Conservation (phyloP, 2,329 filamentous ascomycete species). For the Xylariaceae sp. region DNA sequence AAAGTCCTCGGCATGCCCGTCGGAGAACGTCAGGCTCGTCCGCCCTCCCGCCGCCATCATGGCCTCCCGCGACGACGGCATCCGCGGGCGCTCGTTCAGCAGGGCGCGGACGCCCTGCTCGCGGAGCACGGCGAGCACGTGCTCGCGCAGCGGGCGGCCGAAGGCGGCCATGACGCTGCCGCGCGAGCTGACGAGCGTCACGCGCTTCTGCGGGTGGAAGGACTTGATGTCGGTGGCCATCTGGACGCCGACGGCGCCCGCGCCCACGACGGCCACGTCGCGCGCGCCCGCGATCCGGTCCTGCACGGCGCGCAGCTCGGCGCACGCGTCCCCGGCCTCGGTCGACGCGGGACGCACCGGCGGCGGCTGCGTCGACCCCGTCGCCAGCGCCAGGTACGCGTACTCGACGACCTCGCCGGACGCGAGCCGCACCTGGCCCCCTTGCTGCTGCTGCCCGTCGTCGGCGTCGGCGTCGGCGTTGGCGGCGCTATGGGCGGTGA, state of each 20-base stretch:
- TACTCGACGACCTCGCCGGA: conserved; percentile 29
- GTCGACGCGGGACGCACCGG: conserved; percentile 25
- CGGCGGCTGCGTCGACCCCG: conserved; percentile 26
- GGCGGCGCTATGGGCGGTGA: no score
- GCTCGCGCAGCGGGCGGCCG: conserved; percentile 30
- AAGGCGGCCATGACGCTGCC: conserved; percentile 32
- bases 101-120: conserved; percentile 31
- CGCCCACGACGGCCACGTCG: conserved; percentile 31
- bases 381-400: conserved; percentile 35
- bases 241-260: conserved; percentile 42
- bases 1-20: conserved; percentile 24
- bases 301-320: conserved; percentile 25
- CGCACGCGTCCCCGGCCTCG: conserved; percentile 21
- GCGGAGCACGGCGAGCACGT: conserved; percentile 25
- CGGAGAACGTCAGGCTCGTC: conserved; percentile 21
- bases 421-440: conserved; percentile 24
- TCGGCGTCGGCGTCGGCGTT: no score
- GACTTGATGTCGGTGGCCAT: conserved; percentile 40
- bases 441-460: no score
- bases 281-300: conserved; percentile 17
- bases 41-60: conserved; percentile 8
- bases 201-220: conserved; percentile 36
- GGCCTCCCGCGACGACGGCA: no score
- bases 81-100: conserved; percentile 26
- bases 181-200: conserved; percentile 41